Evolutionary conservation across 192 early-diverging fungal genomes (phyloP).

Genomic region (Entophlyctis helioformis): DNA sequence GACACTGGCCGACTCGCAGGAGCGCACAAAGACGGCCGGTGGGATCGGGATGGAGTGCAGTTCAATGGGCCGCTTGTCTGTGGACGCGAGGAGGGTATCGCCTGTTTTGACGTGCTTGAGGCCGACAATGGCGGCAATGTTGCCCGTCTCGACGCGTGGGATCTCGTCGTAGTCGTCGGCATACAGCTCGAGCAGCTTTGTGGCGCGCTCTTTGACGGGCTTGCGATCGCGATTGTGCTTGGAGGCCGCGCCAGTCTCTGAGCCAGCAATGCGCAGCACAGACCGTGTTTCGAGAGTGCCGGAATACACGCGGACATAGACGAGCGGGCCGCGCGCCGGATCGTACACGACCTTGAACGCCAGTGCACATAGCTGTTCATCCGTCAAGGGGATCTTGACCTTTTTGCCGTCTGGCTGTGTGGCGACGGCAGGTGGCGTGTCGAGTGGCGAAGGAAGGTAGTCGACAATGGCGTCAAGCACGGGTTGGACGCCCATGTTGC

Average conservation of each 20-base stretch:
- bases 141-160: constrained; percentile 51
- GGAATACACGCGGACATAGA: constrained; percentile 84
- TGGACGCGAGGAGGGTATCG: constrained; percentile 58
- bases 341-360: constrained; percentile 93
- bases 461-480: constrained; percentile 78
- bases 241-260: too few relatives aligned
- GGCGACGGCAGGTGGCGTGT: constrained; percentile 47
- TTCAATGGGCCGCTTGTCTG: constrained; percentile 14
- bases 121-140: constrained; percentile 77
- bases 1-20: constrained; percentile 42
- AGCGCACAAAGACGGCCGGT: constrained; percentile 70
- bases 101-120: constrained; percentile 77
- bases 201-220: constrained; percentile 66
- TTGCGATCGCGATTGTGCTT: constrained; percentile 35
- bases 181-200: constrained; percentile 81
- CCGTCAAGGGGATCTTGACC: constrained; percentile 2
- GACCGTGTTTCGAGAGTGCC: constrained; percentile 37
- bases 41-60: constrained; percentile 72
- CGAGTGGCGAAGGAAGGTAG: constrained; percentile 73
- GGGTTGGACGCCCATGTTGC: constrained; percentile 87
- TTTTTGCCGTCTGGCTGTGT: constrained; percentile 24
- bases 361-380: constrained; percentile 51
- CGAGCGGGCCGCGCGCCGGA: constrained; percentile 71
- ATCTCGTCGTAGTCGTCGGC: constrained; percentile 84
- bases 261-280: too few relatives aligned